Base-by-base conservation (phyloP, 352 stramenopile species). In the Aphanomyces invadans region DNA sequence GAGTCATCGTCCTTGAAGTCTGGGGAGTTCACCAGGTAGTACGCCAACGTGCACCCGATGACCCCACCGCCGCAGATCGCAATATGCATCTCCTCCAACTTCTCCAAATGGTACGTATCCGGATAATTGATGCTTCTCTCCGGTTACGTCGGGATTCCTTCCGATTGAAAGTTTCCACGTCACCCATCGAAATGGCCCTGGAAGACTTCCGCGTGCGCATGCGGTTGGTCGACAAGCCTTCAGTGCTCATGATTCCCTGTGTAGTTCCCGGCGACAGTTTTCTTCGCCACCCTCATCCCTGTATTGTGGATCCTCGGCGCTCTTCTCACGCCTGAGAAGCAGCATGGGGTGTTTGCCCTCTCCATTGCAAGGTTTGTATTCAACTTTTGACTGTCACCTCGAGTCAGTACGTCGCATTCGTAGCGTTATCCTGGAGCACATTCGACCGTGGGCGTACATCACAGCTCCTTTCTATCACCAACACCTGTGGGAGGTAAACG, bases 391-490 rank as follows among this genome's bases (percentile, higher is more conserved):
- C 44, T 21, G 21, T 21, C n/a, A 66, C 3, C 33, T 51, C 25
- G 23, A 4, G 0, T n/a, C 9, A 4, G 32, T 36, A 19, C 9
- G 17, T 21, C 36, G 0, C 26, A 33, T 53, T 28, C 46, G 5
- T 42, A 95, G 86, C 69, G 84, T 83, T 55, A 95, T 95, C 55
- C 67, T 95, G 42, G 73, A 77, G 53, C 86, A 95, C 60, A 95
- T 95, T 29, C 83, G 86, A 2, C 86, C 86, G 23, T 95, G 86
- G 86, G 80, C 92, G 36, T 92, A 90, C 69, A 57, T 93, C 53
- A 92, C 86, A 4, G 79, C 86, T 7, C 84, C 84, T 3, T 95
- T 92, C 68, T 95, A 95, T 66, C 82, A 95, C 56, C 86, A 85
- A 19, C 75, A 91, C 63, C 61, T 90, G 15, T 31, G 89, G 7